Base-by-base conservation (phyloP, 495 filamentous ascomycete species). In the Annulohypoxylon nitens region DNA sequence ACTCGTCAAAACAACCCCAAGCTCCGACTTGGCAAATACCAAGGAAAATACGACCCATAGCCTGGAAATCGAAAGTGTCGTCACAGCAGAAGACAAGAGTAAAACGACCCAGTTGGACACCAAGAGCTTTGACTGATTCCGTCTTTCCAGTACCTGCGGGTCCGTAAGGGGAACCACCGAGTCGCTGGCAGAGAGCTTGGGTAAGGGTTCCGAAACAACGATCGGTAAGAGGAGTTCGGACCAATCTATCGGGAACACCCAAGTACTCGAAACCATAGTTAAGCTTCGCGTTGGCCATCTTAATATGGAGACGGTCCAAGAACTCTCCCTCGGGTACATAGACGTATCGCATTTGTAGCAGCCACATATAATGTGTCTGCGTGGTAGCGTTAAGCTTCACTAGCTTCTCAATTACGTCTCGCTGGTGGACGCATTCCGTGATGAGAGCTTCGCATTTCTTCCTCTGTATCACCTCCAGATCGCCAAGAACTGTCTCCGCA, bases 1-100 rank as follows among this genome's bases (percentile, higher is more conserved):
- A 99, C 82, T 99, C 96, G 78, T 99, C 96, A 79, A 99, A 99
- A 82, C 96, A 99, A 79, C 96, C 96, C 96, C 96, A 99, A 12
- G 96, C 96, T 77, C 96, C 96, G 67, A 99, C 96, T 80, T 98
- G 97, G 79, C 97, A 99, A 69, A 99, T 97, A 86, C 96, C 96
- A 34, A 99, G 89, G 86, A 99, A 98, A 76, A 99, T 99, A 69
- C 96, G 93, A 4, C 96, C 96, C 96, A 99, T 99, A 37, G 96
- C 96, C 78, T 99, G 96, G 85, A 97, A 98, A 82, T 99, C 96
- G 76, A 99, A 99, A 0, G 95, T 98, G 80, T 98, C 96, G 76
- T 99, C 96, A 81, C 96, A 99, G 80, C 95, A 97, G 83, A 99
- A 98, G 16, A 99, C 96, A 20, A 99, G 88, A 12, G 97, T 99